phyloP scores from a whole-genome alignment of 1,284 basidiomycete genomes.

The Coriolopsis trogii region DNA sequence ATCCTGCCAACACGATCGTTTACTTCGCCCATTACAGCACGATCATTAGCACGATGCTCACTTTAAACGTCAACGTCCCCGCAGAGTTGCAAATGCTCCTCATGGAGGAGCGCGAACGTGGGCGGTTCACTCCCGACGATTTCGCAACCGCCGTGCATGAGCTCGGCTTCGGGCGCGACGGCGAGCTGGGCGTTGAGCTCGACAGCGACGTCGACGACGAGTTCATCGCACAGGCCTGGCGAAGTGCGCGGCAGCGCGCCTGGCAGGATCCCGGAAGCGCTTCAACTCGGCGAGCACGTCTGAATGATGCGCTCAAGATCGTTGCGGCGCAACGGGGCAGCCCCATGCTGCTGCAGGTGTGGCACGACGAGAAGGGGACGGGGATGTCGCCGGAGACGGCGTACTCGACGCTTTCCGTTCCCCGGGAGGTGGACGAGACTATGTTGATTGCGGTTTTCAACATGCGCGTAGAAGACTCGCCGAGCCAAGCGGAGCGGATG shows the following conservation, averaged over 20 bases:
- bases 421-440: conserved; percentile 70
- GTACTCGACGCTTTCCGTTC: conserved; percentile 73
- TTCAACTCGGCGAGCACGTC: conserved; percentile 44
- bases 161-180: conserved; percentile 71
- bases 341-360: conserved; percentile 47
- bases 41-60: conserved; percentile 52
- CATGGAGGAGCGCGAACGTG: conserved; percentile 60
- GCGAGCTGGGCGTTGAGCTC: conserved; percentile 61
- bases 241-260: conserved; percentile 59
- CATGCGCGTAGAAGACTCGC: conserved; percentile 77
- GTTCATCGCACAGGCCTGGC: conserved; percentile 71
- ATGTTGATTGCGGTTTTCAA: conserved; percentile 76
- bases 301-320: conserved; percentile 67
- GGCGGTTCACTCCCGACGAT: conserved; percentile 63
- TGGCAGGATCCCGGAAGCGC: conserved; percentile 55
- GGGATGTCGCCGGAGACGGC: conserved; percentile 75
- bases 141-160: conserved; percentile 43
- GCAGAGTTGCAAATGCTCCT: conserved; percentile 57
- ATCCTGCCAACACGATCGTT: conserved; percentile 59
- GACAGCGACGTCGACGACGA: conserved; percentile 68
- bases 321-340: conserved; percentile 65
- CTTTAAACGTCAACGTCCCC: conserved; percentile 45
- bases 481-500: conserved; percentile 64
- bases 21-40: conserved; percentile 64
- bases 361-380: conserved; percentile 56